phyloP scores from a whole-genome alignment of 257 asterid genomes.

The Solanum bukasovii region DNA sequence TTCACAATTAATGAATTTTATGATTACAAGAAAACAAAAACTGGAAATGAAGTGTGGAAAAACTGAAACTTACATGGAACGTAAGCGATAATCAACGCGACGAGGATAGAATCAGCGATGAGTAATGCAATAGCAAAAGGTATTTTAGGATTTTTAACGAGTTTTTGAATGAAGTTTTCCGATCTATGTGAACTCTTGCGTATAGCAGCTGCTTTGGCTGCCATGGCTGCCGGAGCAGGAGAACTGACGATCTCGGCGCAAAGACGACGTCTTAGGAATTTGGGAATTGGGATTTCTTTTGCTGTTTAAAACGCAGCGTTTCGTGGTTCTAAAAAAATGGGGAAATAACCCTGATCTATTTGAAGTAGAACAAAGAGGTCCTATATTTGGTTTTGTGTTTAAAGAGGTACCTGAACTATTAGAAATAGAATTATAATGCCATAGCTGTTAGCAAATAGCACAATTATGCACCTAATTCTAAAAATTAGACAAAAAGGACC shows the following conservation, averaged over 20 bases:
- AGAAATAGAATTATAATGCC: background rate
- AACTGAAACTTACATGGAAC: conserved; percentile 61
- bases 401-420: background rate
- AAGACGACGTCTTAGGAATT: background rate
- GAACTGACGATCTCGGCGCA: background rate
- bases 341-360: background rate
- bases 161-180: conserved; percentile 4
- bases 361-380: background rate
- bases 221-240: conserved; percentile 33
- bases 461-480: background rate
- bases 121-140: conserved; percentile 45
- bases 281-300: background rate
- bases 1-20: background rate
- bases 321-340: background rate
- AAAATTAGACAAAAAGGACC: background rate
- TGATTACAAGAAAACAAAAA: background rate
- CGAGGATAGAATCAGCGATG: conserved; percentile 57
- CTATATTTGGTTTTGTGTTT: background rate
- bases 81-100: conserved; percentile 54
- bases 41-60: background rate
- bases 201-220: conserved; percentile 26
- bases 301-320: background rate
- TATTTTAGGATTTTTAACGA: conserved; percentile 21
- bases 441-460: background rate
- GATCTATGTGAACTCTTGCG: conserved; percentile 6